These are phyloP conservation scores for Vitis amurensis DNA, from an alignment of 164 flowering plant species.

Conservation along the genomic window DNA sequence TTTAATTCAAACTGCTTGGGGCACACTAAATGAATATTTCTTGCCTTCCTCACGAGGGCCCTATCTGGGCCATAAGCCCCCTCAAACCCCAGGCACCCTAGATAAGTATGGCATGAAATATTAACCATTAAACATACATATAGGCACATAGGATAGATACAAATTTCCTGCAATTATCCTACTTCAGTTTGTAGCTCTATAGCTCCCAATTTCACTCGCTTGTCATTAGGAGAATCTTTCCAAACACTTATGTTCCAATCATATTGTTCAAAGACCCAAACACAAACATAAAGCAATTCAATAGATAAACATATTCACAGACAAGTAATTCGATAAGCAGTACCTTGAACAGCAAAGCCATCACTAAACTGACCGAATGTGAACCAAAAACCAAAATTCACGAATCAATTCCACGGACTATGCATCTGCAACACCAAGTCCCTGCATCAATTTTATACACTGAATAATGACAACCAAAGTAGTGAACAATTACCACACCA, in stretches of 20 bases:
- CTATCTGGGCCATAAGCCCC: background rate
- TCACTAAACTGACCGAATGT: background rate
- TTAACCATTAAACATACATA: too few relatives aligned
- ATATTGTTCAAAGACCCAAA: background rate
- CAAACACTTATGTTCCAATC: background rate
- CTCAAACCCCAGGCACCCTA: too few relatives aligned
- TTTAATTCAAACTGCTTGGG: too few relatives aligned
- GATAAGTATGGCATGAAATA: too few relatives aligned
- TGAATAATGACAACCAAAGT: too few relatives aligned
- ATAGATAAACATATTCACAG: background rate
- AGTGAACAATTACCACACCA: too few relatives aligned
- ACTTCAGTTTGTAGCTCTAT: background rate
- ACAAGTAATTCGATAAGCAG: background rate
- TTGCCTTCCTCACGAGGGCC: too few relatives aligned
- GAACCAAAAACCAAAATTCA: background rate
- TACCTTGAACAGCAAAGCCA: conserved; percentile 41
- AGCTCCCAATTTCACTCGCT: background rate
- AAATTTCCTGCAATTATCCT: background rate
- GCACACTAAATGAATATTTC: too few relatives aligned
- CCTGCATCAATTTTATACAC: background rate
- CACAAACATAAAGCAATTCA: background rate
- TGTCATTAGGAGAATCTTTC: background rate
- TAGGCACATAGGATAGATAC: too few relatives aligned
- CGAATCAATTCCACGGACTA: background rate
- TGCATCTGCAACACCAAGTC: background rate